Evolutionary conservation across 352 stramenopile species (phyloP).

Genomic region (Phytophthora brassicae): DNA sequence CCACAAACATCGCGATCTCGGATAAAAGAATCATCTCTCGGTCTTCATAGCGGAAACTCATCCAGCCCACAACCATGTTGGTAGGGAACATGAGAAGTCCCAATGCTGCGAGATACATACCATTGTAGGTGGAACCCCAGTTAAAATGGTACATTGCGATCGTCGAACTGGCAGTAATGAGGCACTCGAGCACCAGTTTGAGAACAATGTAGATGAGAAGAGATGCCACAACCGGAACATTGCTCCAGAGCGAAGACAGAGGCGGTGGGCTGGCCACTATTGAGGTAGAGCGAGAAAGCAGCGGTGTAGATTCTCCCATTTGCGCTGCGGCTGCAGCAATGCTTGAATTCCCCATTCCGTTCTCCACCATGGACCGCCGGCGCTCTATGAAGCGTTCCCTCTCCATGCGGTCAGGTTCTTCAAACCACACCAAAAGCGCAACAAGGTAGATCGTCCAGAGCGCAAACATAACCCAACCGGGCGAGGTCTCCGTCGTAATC

Average conservation of each 20-base stretch:
- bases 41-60: constrained; percentile 91
- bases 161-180: constrained; percentile 83
- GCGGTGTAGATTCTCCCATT: constrained; percentile 42
- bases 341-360: constrained; percentile 32
- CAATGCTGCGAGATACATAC: constrained; percentile 87
- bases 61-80: constrained; percentile 88
- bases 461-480: constrained; percentile 90
- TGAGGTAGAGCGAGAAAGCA: constrained; percentile 31
- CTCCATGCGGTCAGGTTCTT: constrained; percentile 62
- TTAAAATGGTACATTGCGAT: constrained; percentile 91
- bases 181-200: constrained; percentile 90
- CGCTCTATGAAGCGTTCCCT: constrained; percentile 50
- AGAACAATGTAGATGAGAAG: constrained; percentile 91
- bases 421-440: constrained; percentile 56
- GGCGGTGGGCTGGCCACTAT: constrained; percentile 21
- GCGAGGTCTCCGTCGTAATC: constrained; percentile 87
- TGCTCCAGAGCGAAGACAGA: constrained; percentile 68
- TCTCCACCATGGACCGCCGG: constrained; percentile 51
- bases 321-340: constrained; percentile 14
- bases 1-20: constrained; percentile 86
- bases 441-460: constrained; percentile 71
- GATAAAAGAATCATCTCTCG: constrained; percentile 90
- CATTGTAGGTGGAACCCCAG: constrained; percentile 84
- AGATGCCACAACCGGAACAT: constrained; percentile 75
- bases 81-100: constrained; percentile 92